Conservation (phyloP, 139 green algal genomes). For the Chlamydomonas incerta region DNA sequence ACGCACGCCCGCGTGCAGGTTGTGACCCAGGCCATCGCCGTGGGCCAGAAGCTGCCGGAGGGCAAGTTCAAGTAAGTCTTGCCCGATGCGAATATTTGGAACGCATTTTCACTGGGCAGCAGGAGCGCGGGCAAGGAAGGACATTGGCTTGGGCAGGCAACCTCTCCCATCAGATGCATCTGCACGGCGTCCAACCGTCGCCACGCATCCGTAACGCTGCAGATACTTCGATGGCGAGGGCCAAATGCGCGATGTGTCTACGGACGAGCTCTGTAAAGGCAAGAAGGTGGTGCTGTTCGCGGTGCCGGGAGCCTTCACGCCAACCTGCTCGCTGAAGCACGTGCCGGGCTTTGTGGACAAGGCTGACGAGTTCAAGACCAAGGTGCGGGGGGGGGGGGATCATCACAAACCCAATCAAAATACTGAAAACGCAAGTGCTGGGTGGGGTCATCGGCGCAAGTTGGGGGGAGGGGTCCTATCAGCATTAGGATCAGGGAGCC, state of each 20-base stretch:
- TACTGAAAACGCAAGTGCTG: too few relatives aligned
- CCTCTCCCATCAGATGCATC: too few relatives aligned
- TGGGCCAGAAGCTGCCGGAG: slow-evolving; percentile 74
- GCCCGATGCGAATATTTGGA: too few relatives aligned
- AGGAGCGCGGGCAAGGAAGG: too few relatives aligned
- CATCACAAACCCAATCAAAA: too few relatives aligned
- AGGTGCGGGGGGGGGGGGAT: slow-evolving; percentile 47
- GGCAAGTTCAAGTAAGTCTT: slow-evolving; percentile 70
- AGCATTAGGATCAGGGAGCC: too few relatives aligned
- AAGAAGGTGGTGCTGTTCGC: slow-evolving; percentile 97
- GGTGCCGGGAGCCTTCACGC: slow-evolving; percentile 93
- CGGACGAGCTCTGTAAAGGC: slow-evolving; percentile 83
- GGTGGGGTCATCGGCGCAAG: too few relatives aligned
- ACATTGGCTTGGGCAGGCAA: too few relatives aligned
- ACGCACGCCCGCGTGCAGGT: neutral
- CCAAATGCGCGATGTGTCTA: slow-evolving; percentile 90
- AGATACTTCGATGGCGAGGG: slow-evolving; percentile 88
- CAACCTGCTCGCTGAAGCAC: slow-evolving; percentile 94
- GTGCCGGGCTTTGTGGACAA: slow-evolving; percentile 93
- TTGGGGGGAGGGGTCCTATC: too few relatives aligned
- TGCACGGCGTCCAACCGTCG: too few relatives aligned
- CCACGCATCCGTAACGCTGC: neutral
- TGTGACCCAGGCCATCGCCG: slow-evolving; percentile 41
- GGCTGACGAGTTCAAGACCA: slow-evolving; percentile 91
- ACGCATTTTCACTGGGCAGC: too few relatives aligned